Percentiles rank a stretch among this genome's conserved stretches.
Conservation (phyloP, 176 grass and related monocot genomes). For the Miscanthus lutarioriparius region DNA sequence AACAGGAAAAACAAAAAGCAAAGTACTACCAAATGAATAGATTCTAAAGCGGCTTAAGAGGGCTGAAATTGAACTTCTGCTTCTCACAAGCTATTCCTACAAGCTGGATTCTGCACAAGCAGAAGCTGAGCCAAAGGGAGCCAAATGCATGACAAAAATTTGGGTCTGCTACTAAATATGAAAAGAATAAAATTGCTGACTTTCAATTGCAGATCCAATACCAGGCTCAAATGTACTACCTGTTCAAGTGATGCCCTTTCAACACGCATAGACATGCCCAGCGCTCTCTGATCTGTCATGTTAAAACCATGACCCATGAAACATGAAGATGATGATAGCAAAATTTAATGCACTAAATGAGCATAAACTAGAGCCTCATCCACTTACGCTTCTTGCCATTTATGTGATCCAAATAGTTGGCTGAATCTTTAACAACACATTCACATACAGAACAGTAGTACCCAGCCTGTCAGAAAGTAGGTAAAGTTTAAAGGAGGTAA, state of each 20-base stretch:
- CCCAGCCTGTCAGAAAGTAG: slow-evolving; percentile 62
- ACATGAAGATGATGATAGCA: slow-evolving; percentile 7
- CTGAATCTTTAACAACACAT: slow-evolving; percentile 97
- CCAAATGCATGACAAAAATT: not conserved
- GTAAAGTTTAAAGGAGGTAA: not conserved
- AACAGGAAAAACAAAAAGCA: not conserved
- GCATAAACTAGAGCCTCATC: slow-evolving; percentile 12
- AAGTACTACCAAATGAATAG: not conserved
- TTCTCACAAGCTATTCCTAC: not conserved
- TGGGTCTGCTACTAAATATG: slow-evolving; percentile 6
- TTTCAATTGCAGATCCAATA: not conserved
- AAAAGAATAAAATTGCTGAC: not conserved
- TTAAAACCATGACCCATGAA: slow-evolving; percentile 39
- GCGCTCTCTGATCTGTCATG: slow-evolving; percentile 90
- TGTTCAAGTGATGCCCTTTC: slow-evolving; percentile 91
- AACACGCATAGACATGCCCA: slow-evolving; percentile 99
- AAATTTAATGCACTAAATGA: slow-evolving; percentile 20
- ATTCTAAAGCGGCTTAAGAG: not conserved
- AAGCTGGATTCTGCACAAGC: not conserved
- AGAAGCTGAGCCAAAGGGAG: not conserved
- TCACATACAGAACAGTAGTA: slow-evolving; percentile 98
- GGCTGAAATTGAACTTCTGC: not conserved
- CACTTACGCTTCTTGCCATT: slow-evolving; percentile 98
- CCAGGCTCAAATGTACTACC: slow-evolving; percentile 42
- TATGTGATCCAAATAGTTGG: slow-evolving; percentile 98